Evolutionary conservation across 768 basidiomycete species (phyloP), one percentile per base, ranked within the genome.

Genomic region (Lactarius deliciosus): DNA sequence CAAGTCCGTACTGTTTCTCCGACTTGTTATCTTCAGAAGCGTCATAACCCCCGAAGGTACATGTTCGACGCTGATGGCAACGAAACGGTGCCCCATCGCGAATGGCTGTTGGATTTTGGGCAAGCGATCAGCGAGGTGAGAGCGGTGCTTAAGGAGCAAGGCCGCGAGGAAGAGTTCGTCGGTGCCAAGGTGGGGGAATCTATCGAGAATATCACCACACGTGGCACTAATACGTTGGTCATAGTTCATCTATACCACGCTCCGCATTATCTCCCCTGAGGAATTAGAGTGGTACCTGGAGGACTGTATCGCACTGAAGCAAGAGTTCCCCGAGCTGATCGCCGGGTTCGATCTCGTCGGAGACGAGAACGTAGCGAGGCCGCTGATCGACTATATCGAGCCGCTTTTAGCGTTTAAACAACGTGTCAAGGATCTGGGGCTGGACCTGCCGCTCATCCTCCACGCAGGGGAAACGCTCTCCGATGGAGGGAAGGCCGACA

Each of bases 331-430:
- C 22, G 82, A 90, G 69, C 75, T 90, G 41, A 87, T 92, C 56
- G 83, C 84, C 89, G 90, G 89, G 3, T 93, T 92, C 71, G 91
- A 92, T 76, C 81, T 92, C n/a, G 90, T 92, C 20, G 90, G 90
- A 5, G 80, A 87, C 56, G 90, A 92, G 72, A 86, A 91, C 72
- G 76, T 75, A 7, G 70, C 84, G 28, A 80, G 77, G 45, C 88
- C 90, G 20, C 79, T 91, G 43, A 83, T 81, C 28, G 77, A 89
- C 71, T 92, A 91, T 73, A 73, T 86, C 34, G 81, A 84, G 40
- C 82, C 82, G 11, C 78, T 94, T 7, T 75, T 88, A 5, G 78
- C 76, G 50, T 92, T 92, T 77, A 77, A 81, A 36, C 76, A 81
- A 58, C 82, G 83, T 28, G 82, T 85, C 70, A 79, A 83, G 60